phyloP scores from a whole-genome alignment of 441 rosid species.

The Adansonia madagascariensis region DNA sequence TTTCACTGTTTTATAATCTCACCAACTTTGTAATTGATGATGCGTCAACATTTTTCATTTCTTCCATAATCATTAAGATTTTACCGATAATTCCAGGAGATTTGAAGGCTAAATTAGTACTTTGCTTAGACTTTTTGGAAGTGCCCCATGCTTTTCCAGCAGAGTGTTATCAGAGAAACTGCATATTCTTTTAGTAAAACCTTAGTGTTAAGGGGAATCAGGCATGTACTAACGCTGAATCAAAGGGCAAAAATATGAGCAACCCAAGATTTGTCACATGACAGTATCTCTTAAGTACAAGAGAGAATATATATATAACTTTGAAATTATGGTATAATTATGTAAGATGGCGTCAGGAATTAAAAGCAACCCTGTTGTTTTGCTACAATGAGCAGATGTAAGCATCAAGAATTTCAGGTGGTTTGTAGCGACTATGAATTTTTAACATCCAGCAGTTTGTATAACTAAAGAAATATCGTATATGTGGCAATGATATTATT shows the following conservation, averaged over 20 bases:
- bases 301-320: neutral
- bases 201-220: neutral
- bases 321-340: no score
- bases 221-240: neutral
- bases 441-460: no score
- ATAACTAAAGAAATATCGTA: no score
- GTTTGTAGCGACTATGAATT: no score
- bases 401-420: no score
- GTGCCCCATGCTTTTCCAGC: neutral
- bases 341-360: no score
- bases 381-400: no score
- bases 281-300: neutral
- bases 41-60: neutral
- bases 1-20: neutral
- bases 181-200: neutral
- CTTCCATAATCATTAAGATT: neutral
- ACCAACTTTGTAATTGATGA: neutral
- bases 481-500: no score
- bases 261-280: conserved; percentile 1
- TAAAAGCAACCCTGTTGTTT: no score
- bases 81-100: neutral
- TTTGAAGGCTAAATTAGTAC: neutral
- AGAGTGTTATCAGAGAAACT: neutral
- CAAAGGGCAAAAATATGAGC: neutral
- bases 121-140: neutral